Percentiles rank a stretch among this genome's conserved stretches.
Conservation (phyloP, 2,329 filamentous ascomycete genomes). For the Penicillium crustosum region DNA sequence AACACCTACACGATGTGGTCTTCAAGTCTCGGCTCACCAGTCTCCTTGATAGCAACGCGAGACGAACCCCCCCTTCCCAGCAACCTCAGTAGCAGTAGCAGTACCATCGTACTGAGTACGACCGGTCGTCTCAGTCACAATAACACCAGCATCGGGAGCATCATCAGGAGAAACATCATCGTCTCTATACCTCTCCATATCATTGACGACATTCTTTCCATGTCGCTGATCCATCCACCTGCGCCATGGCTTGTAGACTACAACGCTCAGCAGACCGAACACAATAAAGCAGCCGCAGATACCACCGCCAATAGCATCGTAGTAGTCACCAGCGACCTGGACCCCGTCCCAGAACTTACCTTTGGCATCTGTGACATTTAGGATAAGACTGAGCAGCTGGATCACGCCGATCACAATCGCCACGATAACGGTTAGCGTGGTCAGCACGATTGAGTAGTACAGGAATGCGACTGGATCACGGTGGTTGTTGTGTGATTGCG, state of each 20-base stretch:
- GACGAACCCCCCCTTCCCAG: constrained; percentile 15
- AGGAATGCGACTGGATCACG: constrained; percentile 86
- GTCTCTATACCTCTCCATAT: constrained; percentile 28
- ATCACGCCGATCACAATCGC: constrained; percentile 82
- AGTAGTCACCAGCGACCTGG: constrained; percentile 71
- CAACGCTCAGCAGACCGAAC: constrained; percentile 69
- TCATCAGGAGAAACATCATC: constrained; percentile 10
- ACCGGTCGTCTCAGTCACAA: not conserved
- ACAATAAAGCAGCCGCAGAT: constrained; percentile 85
- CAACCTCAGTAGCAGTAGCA: not conserved
- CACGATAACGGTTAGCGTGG: constrained; percentile 77
- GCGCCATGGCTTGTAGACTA: constrained; percentile 80
- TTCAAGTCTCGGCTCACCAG: constrained; percentile 14
- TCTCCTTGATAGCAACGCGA: constrained; percentile 19
- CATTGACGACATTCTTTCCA: constrained; percentile 16
- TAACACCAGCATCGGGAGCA: not conserved
- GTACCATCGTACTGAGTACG: not conserved
- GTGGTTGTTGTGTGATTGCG: constrained; percentile 43
- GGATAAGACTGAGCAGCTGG: constrained; percentile 75
- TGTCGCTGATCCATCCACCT: constrained; percentile 51
- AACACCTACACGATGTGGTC: constrained; percentile 18
- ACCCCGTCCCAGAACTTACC: constrained; percentile 93
- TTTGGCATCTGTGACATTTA: constrained; percentile 70
- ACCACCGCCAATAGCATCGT: constrained; percentile 78
- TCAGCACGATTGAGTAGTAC: constrained; percentile 90